Conservation (phyloP, 1,284 basidiomycete genomes). For the Ceratobasidium sp. region DNA sequence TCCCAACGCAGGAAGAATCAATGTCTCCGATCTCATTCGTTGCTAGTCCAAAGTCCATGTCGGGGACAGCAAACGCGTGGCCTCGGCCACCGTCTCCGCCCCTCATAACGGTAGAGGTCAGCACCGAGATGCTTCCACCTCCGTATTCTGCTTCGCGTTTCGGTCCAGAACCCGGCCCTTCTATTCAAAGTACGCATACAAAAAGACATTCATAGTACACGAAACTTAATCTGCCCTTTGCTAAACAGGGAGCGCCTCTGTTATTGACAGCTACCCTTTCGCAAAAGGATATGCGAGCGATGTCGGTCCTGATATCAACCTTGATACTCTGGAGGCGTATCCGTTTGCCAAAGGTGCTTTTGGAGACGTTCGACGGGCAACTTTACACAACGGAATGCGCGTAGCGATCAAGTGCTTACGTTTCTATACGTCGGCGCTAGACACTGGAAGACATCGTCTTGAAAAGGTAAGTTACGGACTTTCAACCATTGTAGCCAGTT, state of each 20-base stretch:
- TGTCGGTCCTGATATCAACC: constrained; percentile 20
- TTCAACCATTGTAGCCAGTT: not conserved
- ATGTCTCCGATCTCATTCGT: too few relatives aligned
- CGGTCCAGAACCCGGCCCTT: constrained; percentile 2
- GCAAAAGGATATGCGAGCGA: constrained; percentile 35
- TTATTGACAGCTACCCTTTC: constrained; percentile 32
- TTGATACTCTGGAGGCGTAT: constrained; percentile 14
- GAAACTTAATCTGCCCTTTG: not conserved
- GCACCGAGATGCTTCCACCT: constrained; percentile 2
- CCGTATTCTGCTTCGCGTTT: constrained; percentile 7
- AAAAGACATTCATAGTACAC: not conserved
- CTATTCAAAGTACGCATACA: not conserved
- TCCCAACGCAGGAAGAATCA: too few relatives aligned
- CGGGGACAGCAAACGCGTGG: too few relatives aligned
- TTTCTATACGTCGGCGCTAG: constrained; percentile 33
- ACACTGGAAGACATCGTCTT: constrained; percentile 27
- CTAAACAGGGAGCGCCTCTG: constrained; percentile 6
- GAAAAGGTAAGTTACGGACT: constrained; percentile 12
- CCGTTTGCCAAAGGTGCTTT: constrained; percentile 30
- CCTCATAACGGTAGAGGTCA: not conserved
- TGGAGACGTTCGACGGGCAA: constrained; percentile 26
- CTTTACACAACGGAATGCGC: constrained; percentile 6
- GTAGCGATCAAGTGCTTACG: constrained; percentile 32
- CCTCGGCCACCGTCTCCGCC: too few relatives aligned
- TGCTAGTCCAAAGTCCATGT: too few relatives aligned